Evolutionary conservation across 352 stramenopile genomes (phyloP), one percentile per base, ranked within the genome.

Genomic region (Phytophthora kernoviae): DNA sequence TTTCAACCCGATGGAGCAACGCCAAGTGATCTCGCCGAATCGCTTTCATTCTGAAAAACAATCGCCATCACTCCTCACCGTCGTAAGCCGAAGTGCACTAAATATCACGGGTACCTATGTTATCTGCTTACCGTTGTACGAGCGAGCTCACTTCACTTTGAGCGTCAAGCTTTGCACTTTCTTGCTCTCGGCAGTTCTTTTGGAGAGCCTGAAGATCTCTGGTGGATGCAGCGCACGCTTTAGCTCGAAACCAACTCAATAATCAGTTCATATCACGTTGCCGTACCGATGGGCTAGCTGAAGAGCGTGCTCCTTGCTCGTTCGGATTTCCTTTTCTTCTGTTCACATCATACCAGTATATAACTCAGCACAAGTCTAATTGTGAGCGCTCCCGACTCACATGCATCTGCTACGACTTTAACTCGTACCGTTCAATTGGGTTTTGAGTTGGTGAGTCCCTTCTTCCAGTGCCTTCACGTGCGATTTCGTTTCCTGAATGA

Each of bases 381-480:
- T 32, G 11, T 54, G 14, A 55, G 18, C 18, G 15, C 14, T 8
- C n/a, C 15, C 10, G 24, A 47, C 34, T 36, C 12, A 2, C 4
- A n/a, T 1, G 12, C 45, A 9, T 24, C n/a, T 32, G 26, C 9
- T 18, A 49, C 14, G 11, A 4, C 27, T 18, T 5, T 14, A 20
- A 24, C 50, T n/a, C n/a, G n/a, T 39, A 80, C 78, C 73, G 54
- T 81, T 70, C 1, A 78, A 48, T 43, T 86, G 65, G 7, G 43
- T 49, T 4, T 62, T 59, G 9, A 84, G 50, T 2, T 57, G 57
- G 42, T 83, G 60, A 10, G 65, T 39, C 11, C 86, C 71, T 39
- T 52, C 51, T 22, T 88, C 65, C 2, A 84, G 27, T 12, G 37
- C n/a, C 22, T 69, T 79, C 14, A 59, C 56, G 7, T 68, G 53